Base-by-base conservation (phyloP, 2,329 filamentous ascomycete genomes). In the Colletotrichum eremochloae region DNA sequence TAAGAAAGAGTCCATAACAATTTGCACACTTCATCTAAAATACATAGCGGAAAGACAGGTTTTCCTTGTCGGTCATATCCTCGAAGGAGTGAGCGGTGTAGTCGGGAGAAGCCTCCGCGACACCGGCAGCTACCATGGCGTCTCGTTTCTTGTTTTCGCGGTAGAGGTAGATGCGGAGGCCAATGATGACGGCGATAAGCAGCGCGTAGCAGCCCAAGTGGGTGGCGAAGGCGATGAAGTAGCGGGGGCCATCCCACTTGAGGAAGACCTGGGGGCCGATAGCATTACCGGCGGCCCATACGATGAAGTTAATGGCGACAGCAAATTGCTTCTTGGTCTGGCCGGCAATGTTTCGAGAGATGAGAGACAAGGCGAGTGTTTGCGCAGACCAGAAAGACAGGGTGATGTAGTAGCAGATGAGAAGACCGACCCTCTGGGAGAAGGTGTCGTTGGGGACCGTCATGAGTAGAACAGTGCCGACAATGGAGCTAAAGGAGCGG, bases 321-420 rank as follows among this genome's bases (percentile, higher is more conserved):
- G 89, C 90, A 12, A 91, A 86, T 0, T 88, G 87, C 79, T 93
- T 94, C 82, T 94, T 94, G 1, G 92, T 94, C 76, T 93, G 91
- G 0, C 92, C 92, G 36, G 90, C 92, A 12, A 93, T 84, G 77
- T 94, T 94, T 20, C 91, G 87, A 0, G 89, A 89, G 68, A 93
- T 86, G 84, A 94, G 87, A 18, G 90, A 91, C 76, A 94, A 86
- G 9, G 87, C 84, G 15, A 94, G 83, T 1, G 90, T 92, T 76
- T 92, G 89, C 0, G 91, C 92, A 0, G 92, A 91, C 92, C 92
- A 94, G 86, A 95, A 95, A 6, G 91, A 93, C 24, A 94, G 86
- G 0, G 90, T 91, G 73, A 94, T 91, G 82, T 94, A 95, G 84
- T 94, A 95, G 77, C 86, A 88, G 77, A 94, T 88, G 18, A 94